These are phyloP conservation scores for Pseudogymnoascus sp. DNA, from an alignment of 2,329 filamentous ascomycete genomes.

Conservation along the genomic window DNA sequence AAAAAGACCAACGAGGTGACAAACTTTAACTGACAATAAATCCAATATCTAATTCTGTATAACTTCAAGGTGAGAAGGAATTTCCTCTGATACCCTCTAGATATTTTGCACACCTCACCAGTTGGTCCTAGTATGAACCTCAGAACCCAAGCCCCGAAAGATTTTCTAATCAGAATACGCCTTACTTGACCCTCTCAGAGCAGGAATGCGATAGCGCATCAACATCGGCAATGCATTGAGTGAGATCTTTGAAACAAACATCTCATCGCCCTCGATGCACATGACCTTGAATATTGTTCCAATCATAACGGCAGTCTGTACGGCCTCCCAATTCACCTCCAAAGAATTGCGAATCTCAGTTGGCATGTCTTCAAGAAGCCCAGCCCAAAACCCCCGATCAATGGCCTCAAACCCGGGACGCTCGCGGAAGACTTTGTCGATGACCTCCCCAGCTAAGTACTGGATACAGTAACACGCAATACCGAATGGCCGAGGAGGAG, in stretches of 20 bases:
- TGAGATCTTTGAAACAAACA: neutral
- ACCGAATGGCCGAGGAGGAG: conserved; percentile 9
- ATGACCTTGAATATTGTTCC: neutral
- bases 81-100: neutral
- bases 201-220: neutral
- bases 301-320: conserved; percentile 6
- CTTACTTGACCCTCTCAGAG: neutral
- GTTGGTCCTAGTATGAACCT: neutral
- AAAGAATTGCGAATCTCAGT: neutral
- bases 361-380: conserved; percentile 8
- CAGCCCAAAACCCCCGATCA: conserved; percentile 1
- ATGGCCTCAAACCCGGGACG: neutral
- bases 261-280: neutral
- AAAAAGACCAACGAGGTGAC: neutral
- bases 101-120: neutral
- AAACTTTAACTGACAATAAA: neutral
- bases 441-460: conserved; percentile 7
- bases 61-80: neutral
- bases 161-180: neutral
- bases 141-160: neutral
- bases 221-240: neutral
- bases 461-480: conserved; percentile 10
- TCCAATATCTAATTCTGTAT: neutral
- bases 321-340: neutral
- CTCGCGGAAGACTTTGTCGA: neutral